Evolutionary conservation across 2,329 filamentous ascomycete species (phyloP).

Genomic region (Aureobasidium pullulans): DNA sequence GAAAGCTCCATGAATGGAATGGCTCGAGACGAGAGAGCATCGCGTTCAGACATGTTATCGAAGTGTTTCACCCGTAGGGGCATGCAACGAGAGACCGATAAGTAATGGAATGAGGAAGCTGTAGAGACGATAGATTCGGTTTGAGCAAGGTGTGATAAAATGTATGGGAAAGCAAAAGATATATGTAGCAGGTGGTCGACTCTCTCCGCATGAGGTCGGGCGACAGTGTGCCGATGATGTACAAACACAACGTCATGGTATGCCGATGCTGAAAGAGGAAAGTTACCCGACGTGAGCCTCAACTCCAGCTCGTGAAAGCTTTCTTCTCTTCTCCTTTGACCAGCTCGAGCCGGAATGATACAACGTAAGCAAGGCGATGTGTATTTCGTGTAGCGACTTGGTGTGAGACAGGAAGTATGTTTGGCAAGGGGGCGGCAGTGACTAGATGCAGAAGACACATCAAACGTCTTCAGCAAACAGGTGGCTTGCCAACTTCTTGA

Average conservation of each 20-base stretch:
- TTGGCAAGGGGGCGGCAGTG: no score
- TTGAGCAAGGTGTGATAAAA: neutral
- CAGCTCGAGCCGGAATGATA: neutral
- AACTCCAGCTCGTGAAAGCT: neutral
- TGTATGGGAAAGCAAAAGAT: neutral
- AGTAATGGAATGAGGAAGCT: no score
- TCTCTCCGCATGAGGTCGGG: neutral
- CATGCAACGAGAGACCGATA: neutral
- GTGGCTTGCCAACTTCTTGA: conserved; percentile 10
- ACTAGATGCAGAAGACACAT: neutral
- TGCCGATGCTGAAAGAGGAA: neutral
- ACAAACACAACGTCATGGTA: neutral
- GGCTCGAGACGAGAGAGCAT: conserved; percentile 36
- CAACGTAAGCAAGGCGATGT: neutral
- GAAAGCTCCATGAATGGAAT: conserved; percentile 46
- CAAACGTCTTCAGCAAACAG: neutral
- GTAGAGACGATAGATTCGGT: no score
- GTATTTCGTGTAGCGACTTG: neutral
- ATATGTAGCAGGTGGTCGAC: neutral
- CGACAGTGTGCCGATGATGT: neutral
- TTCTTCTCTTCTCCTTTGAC: neutral
- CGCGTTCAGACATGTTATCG: conserved; percentile 30
- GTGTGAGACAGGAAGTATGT: no score
- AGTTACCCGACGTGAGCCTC: neutral
- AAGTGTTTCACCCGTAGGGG: neutral